Conservation (phyloP, 805 yeast species). For the Yarrowia porcina region DNA sequence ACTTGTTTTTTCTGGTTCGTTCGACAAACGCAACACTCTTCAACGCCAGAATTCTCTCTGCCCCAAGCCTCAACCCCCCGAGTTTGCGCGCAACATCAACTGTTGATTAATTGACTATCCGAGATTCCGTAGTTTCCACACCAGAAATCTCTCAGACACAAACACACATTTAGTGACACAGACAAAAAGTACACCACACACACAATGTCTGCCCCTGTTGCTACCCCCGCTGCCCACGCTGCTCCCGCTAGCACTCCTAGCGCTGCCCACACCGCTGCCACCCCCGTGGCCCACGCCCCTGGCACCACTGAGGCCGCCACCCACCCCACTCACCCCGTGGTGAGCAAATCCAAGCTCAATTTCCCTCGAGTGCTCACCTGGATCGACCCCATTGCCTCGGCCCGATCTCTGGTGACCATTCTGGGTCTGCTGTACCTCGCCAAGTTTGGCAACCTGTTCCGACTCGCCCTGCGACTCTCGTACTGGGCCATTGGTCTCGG, state of each 20-base stretch:
- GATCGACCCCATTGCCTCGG: constrained; percentile 74
- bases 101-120: neutral
- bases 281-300: constrained; percentile 20
- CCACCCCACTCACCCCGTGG: constrained; percentile 1
- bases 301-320: constrained; percentile 6
- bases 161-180: neutral
- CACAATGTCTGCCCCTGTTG: constrained; percentile 1
- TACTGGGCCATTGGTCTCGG: constrained; percentile 59
- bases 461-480: constrained; percentile 41
- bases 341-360: constrained; percentile 22
- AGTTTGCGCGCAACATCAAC: constrained; percentile 11
- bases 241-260: too few relatives aligned
- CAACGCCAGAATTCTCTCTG: neutral
- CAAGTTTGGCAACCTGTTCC: constrained; percentile 35
- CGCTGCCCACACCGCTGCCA: neutral
- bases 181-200: neutral
- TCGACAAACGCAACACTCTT: neutral
- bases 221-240: neutral
- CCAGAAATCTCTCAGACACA: neutral
- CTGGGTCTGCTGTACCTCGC: constrained; percentile 57
- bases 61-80: neutral
- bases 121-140: neutral
- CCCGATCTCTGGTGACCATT: constrained; percentile 48
- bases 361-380: constrained; percentile 56
- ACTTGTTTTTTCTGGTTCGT: neutral